These are phyloP conservation scores for Hypoxylon sp. DNA, from an alignment of 2,329 filamentous ascomycete species.

Conservation along the genomic window DNA sequence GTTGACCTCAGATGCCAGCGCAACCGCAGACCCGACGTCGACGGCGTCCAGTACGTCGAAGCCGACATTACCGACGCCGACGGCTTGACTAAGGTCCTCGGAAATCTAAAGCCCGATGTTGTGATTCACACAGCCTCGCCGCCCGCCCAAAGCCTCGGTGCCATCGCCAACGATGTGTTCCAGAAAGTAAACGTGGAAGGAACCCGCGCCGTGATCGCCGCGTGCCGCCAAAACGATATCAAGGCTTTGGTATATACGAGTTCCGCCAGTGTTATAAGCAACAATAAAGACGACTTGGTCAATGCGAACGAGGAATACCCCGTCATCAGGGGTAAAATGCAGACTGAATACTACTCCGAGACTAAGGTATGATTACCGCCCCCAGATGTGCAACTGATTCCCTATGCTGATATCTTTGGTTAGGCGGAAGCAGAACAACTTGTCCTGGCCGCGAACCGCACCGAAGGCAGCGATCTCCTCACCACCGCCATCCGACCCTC, in stretches of 20 bases:
- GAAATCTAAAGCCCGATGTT: constrained; percentile 77
- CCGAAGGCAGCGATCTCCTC: constrained; percentile 68
- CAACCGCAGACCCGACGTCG: constrained; percentile 71
- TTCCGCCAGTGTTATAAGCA: constrained; percentile 86
- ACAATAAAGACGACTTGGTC: constrained; percentile 81
- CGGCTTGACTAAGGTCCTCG: constrained; percentile 72
- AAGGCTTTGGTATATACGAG: constrained; percentile 91
- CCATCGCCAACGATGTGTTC: constrained; percentile 71
- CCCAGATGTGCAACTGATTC: neutral
- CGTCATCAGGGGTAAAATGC: constrained; percentile 75
- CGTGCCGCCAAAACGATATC: constrained; percentile 76
- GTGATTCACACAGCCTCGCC: constrained; percentile 93
- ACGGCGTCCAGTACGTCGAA: constrained; percentile 75
- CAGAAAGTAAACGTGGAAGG: constrained; percentile 89
- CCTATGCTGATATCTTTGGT: constrained; percentile 26
- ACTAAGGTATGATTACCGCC: constrained; percentile 73
- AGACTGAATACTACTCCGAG: constrained; percentile 87
- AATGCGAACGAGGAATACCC: constrained; percentile 90
- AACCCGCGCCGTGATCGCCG: constrained; percentile 80
- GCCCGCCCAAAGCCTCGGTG: constrained; percentile 63
- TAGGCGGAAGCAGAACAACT: constrained; percentile 82
- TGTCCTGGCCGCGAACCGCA: constrained; percentile 80
- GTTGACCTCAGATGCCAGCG: constrained; percentile 77
- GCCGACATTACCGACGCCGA: constrained; percentile 79
- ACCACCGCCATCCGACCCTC: constrained; percentile 87